A percentile compares a stretch with the other conserved stretches of the same genome.
Conservation (phyloP, 192 early-diverging fungal genomes). For the Chytriomyces confervae region DNA sequence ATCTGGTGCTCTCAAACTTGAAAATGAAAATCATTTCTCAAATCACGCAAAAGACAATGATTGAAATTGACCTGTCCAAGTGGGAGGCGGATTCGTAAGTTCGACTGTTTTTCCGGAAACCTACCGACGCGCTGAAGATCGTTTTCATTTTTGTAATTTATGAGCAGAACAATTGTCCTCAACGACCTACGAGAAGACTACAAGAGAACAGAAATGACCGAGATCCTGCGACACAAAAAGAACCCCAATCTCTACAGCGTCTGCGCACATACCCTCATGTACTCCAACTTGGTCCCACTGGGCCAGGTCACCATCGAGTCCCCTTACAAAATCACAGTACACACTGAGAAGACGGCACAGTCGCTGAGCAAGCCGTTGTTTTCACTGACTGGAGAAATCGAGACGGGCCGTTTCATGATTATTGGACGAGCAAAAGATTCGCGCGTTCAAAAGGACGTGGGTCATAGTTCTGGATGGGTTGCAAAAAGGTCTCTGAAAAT, state of each 20-base stretch:
- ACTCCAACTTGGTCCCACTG: slow-evolving; percentile 20
- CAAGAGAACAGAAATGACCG: slow-evolving; percentile 18
- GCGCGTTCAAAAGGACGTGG: slow-evolving; percentile 1
- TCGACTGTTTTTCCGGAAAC: neutral
- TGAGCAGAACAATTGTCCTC: neutral
- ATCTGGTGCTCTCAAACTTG: slow-evolving; percentile 1
- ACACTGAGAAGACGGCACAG: neutral
- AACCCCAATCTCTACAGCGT: slow-evolving; percentile 13
- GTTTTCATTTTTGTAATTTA: neutral
- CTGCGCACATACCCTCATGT: slow-evolving; percentile 23
- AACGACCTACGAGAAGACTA: slow-evolving; percentile 21
- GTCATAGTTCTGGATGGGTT: slow-evolving; percentile 18
- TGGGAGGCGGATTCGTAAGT: slow-evolving; percentile 19
- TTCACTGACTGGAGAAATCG: slow-evolving; percentile 28
- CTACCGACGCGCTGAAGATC: neutral
- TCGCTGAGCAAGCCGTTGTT: slow-evolving; percentile 2
- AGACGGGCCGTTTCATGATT: slow-evolving; percentile 19
- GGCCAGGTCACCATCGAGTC: slow-evolving; percentile 12
- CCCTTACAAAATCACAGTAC: slow-evolving; percentile 10
- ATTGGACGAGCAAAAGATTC: slow-evolving; percentile 17
- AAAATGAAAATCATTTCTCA: slow-evolving; percentile 9
- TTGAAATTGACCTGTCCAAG: slow-evolving; percentile 12
- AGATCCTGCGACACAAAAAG: slow-evolving; percentile 12
- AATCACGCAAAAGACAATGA: neutral
- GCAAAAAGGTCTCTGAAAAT: slow-evolving; percentile 9